Conservation (phyloP, 2,329 filamentous ascomycete species). For the Alternaria triticina region DNA sequence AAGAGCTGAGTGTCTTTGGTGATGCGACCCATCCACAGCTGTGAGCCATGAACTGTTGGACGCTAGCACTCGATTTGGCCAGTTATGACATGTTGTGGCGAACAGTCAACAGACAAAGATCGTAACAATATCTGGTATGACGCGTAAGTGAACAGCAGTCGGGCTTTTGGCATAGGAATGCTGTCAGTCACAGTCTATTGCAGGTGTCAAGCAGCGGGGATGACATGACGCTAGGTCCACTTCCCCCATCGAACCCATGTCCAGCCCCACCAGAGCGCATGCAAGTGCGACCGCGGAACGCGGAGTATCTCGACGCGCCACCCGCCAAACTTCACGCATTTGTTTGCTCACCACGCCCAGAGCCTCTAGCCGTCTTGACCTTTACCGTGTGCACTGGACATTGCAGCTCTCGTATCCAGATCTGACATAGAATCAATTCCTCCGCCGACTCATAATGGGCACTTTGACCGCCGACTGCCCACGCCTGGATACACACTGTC, state of each 20-base stretch:
- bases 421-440: background rate
- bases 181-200: background rate
- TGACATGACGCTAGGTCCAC: constrained; percentile 1
- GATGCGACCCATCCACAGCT: background rate
- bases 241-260: background rate
- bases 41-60: background rate
- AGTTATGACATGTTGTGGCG: background rate
- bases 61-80: background rate
- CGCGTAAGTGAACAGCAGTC: background rate
- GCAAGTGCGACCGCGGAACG: constrained; percentile 6
- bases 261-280: constrained; percentile 42
- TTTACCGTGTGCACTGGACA: background rate
- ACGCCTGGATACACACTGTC: constrained; percentile 46
- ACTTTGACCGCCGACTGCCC: constrained; percentile 49
- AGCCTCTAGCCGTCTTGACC: background rate
- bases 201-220: background rate
- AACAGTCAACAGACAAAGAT: background rate
- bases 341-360: background rate
- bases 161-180: background rate
- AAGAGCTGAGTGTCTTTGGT: background rate
- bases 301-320: constrained; percentile 4
- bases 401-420: background rate
- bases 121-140: background rate
- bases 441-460: constrained; percentile 36
- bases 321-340: background rate